Conservation (phyloP, 208 protist genomes). For the Leishmania lainsoni region DNA sequence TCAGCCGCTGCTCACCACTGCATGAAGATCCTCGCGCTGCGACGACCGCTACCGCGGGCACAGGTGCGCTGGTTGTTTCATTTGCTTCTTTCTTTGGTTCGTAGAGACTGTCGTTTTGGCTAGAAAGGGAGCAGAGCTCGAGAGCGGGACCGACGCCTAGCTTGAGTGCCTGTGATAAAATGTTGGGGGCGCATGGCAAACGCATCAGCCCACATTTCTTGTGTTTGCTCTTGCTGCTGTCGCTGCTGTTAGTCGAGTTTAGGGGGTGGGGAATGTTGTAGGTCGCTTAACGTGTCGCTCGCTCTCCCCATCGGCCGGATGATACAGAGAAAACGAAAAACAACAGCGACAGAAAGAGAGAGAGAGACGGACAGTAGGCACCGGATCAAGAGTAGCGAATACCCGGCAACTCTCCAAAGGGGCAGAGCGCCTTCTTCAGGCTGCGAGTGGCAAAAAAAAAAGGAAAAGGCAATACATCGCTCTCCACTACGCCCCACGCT, state of each 20-base stretch:
- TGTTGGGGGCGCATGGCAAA: background rate
- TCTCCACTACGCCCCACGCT: slow-evolving; percentile 5
- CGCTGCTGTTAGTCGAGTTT: background rate
- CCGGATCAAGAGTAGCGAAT: background rate
- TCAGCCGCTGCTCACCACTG: background rate
- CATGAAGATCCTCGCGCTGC: background rate
- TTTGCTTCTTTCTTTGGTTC: background rate
- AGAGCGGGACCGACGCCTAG: background rate
- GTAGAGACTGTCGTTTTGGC: background rate
- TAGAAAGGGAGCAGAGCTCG: background rate
- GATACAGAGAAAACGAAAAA: background rate
- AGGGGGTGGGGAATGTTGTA: background rate
- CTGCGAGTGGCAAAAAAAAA: background rate
- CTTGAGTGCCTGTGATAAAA: background rate
- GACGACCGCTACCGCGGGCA: background rate
- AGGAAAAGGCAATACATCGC: background rate
- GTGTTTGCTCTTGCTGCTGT: background rate
- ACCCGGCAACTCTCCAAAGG: background rate
- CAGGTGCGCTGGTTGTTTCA: background rate
- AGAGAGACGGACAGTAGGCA: background rate
- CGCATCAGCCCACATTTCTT: background rate
- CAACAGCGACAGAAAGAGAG: background rate
- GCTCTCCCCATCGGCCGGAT: background rate
- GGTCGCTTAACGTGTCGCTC: background rate
- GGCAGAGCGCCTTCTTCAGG: background rate